A percentile compares a stretch with the other conserved stretches of the same genome.
Conservation (phyloP, 116 monocot species). For the Trichopus zeylanicus region DNA sequence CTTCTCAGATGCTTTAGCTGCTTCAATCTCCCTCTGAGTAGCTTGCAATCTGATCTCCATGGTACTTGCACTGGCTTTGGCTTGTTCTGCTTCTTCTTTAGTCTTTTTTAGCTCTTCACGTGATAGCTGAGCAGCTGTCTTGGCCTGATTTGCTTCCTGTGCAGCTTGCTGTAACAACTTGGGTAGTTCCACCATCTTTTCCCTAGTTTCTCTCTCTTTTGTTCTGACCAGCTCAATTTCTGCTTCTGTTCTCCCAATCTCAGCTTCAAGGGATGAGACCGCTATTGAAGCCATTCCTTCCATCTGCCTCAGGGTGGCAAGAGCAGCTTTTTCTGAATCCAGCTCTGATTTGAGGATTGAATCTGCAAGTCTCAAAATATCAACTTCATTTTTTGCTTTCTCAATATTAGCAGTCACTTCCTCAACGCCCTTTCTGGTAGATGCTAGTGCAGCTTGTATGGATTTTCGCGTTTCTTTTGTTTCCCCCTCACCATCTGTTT, state of each 20-base stretch:
- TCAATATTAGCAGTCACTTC: slow-evolving; percentile 50
- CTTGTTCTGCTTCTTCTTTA: slow-evolving; percentile 62
- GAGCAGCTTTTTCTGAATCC: slow-evolving; percentile 41
- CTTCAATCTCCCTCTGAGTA: slow-evolving; percentile 69
- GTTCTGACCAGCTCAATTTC: slow-evolving; percentile 31
- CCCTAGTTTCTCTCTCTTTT: slow-evolving; percentile 55
- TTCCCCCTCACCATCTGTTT: slow-evolving; percentile 3
- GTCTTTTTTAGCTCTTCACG: slow-evolving; percentile 52
- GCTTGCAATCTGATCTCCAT: slow-evolving; percentile 53
- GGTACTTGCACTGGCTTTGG: slow-evolving; percentile 30
- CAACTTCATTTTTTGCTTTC: slow-evolving; percentile 51
- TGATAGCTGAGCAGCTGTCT: slow-evolving; percentile 36
- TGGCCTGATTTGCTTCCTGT: slow-evolving; percentile 60
- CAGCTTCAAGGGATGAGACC: slow-evolving; percentile 58
- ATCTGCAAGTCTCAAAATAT: slow-evolving; percentile 24
- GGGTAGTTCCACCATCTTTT: slow-evolving; percentile 52
- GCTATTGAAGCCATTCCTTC: slow-evolving; percentile 65
- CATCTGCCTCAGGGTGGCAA: slow-evolving; percentile 45
- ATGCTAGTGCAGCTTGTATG: slow-evolving; percentile 16
- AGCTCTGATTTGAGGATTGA: slow-evolving; percentile 53
- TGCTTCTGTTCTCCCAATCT: slow-evolving; percentile 40
- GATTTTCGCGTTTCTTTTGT: slow-evolving; percentile 7
- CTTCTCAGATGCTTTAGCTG: slow-evolving; percentile 60
- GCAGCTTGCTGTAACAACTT: slow-evolving; percentile 48
- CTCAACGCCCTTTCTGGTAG: slow-evolving; percentile 36